Percentiles rank a stretch among this genome's conserved stretches.
Evolutionary conservation across 31 red algal species (phyloP).

Genomic region (Porphyra umbilicalis): DNA sequence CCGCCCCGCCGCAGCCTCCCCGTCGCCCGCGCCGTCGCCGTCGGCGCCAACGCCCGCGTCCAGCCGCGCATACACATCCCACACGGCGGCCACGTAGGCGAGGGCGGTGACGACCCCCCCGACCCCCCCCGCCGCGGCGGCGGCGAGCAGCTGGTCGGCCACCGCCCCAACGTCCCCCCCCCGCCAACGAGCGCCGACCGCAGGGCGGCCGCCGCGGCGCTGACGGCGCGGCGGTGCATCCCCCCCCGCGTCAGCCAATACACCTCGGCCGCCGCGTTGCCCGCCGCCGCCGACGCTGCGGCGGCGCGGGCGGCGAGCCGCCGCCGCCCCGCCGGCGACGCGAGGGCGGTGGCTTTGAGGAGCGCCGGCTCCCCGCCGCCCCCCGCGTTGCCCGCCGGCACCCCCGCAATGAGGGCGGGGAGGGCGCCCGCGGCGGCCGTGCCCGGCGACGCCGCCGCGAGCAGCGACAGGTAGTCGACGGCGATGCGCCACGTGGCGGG

Average conservation of each 20-base stretch:
- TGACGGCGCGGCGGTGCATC: background rate
- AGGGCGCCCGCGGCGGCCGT: background rate
- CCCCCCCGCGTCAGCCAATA: background rate
- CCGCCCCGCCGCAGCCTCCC: too few relatives aligned
- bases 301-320: background rate
- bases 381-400: background rate
- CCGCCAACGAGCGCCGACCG: background rate
- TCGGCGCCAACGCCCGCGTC: background rate
- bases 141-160: background rate
- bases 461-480: slow-evolving; percentile 32
- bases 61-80: background rate
- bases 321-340: background rate
- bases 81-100: background rate
- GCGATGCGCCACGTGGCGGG: slow-evolving; percentile 57
- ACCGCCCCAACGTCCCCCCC: background rate
- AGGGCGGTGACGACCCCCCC: background rate
- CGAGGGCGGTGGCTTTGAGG: background rate
- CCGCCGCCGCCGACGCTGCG: background rate
- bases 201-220: background rate
- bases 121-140: background rate
- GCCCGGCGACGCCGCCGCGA: background rate
- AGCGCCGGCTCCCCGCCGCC: background rate
- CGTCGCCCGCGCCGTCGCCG: too few relatives aligned
- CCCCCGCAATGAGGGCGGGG: background rate
- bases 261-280: background rate